These are phyloP conservation scores for Juglanconis sp. DNA, from an alignment of 2,329 filamentous ascomycete genomes.

Conservation along the genomic window DNA sequence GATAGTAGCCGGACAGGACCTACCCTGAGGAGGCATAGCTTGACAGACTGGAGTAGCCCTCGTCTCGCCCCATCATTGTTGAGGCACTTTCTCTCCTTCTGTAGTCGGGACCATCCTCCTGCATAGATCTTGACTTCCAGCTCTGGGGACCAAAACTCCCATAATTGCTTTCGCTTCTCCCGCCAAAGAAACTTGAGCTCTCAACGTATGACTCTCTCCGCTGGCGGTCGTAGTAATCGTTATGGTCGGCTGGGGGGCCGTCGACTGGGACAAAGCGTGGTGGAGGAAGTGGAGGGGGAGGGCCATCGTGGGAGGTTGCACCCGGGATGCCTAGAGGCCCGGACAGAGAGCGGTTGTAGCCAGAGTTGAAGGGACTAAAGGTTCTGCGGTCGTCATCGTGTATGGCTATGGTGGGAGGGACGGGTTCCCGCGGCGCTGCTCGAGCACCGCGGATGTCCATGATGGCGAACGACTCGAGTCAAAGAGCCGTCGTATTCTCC, in stretches of 20 bases:
- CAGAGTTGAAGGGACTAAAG: conserved; percentile 12
- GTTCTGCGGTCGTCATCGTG: conserved; percentile 11
- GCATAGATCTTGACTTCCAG: conserved; percentile 22
- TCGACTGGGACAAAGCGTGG: conserved; percentile 36
- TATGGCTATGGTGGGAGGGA: conserved; percentile 13
- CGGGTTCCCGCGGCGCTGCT: conserved; percentile 7
- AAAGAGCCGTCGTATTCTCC: background rate
- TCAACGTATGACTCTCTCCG: conserved; percentile 26
- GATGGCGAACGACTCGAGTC: background rate
- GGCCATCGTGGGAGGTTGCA: conserved; percentile 29
- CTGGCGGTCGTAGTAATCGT: conserved; percentile 20
- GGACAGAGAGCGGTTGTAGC: conserved; percentile 9
- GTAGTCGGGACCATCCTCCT: conserved; percentile 33
- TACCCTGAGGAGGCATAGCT: conserved; percentile 18
- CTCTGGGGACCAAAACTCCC: conserved; percentile 6
- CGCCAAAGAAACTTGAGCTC: conserved; percentile 25
- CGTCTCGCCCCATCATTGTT: conserved; percentile 31
- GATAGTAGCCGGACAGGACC: background rate
- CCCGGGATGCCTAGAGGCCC: conserved; percentile 42
- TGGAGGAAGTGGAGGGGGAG: conserved; percentile 46
- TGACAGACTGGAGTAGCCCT: conserved; percentile 34
- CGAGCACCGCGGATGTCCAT: conserved; percentile 19
- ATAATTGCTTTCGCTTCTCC: conserved; percentile 40
- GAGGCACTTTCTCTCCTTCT: conserved; percentile 30
- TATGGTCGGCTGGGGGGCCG: conserved; percentile 29